Evolutionary conservation across 306 rosid genomes (phyloP), one percentile per base, ranked within the genome.

Genomic region (Mimosa bimucronata): DNA sequence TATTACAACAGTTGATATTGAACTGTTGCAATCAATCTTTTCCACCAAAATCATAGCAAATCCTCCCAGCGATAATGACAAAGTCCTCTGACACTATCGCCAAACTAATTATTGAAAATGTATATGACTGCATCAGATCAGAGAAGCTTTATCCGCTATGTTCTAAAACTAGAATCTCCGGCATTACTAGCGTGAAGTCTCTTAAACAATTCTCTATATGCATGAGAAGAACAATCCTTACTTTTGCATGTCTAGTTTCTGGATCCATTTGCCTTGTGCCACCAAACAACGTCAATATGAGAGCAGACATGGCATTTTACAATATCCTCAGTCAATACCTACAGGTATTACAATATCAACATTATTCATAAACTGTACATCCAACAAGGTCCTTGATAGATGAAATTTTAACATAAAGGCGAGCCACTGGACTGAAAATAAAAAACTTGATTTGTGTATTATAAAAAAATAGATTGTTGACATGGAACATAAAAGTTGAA

Each of bases 291-390:
- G 94, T 88, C 60, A 77, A 81, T 88, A 71, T 84, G 91, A 29
- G 95, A 89, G 73, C 81, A 90, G 83, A 91, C 82, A 67, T 91
- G 97, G 74, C 97, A 90, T 90, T 88, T 94, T 78, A 88, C 77
- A 50, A 90, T 83, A 87, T 92, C 97, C 87, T 91, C 95, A 11
- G 88, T 82, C 82, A 94, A 76, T 76, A 94, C 91, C 97, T 94
- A 73, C 84, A 84, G 46, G 71, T 57, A 71, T 78, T 73, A 68
- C 71, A 66, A 72, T 46, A 30, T 76, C 10, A 74, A 48, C 23
- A 57, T 69, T 44, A 78, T 67, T 19, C 29, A 53, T 68, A 29
- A 61, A 30, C 12, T 19, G 44, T 71, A 71, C 52, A 71, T 85
- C 14, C 31, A 73, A 71, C 23, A 23, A 7, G 14, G 73, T 55